Percentiles rank a stretch among this genome's conserved stretches.
These are phyloP conservation scores for Sextonia rubra DNA, from an alignment of 164 flowering plant species.

Conservation along the genomic window DNA sequence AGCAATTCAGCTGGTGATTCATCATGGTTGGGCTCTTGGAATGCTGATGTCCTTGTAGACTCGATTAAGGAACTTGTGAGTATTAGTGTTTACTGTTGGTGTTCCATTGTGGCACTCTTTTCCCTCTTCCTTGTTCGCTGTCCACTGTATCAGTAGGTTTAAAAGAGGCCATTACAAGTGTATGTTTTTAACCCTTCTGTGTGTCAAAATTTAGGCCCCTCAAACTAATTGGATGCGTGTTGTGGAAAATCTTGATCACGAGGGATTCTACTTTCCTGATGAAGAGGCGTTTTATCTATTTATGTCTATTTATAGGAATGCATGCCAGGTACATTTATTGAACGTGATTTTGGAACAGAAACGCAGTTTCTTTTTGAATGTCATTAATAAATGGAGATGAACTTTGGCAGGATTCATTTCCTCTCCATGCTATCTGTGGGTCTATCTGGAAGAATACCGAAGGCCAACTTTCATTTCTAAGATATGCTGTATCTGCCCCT, in stretches of 20 bases:
- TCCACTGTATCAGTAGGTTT: too few relatives aligned
- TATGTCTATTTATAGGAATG: constrained; percentile 61
- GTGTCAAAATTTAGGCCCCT: too few relatives aligned
- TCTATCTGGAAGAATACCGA: constrained; percentile 80
- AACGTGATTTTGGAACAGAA: background rate
- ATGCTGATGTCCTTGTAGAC: constrained; percentile 65
- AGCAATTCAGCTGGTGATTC: constrained; percentile 37
- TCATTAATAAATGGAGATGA: constrained; percentile 4
- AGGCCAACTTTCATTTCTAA: constrained; percentile 81
- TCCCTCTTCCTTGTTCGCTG: background rate
- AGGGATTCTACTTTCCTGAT: constrained; percentile 77
- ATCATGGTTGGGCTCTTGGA: constrained; percentile 66
- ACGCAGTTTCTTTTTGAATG: background rate
- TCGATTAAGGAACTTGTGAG: constrained; percentile 86
- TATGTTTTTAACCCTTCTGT: too few relatives aligned
- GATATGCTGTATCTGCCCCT: constrained; percentile 66
- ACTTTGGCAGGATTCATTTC: constrained; percentile 70
- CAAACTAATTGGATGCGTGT: constrained; percentile 20
- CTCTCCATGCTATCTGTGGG: constrained; percentile 76
- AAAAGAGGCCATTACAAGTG: too few relatives aligned
- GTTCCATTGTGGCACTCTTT: background rate
- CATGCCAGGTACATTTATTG: constrained; percentile 34
- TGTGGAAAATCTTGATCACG: constrained; percentile 85
- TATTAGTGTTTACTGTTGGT: background rate
- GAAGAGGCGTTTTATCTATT: constrained; percentile 68